A percentile compares a stretch with the other conserved stretches of the same genome.
These are phyloP conservation scores for Aspergillus sergii DNA, from an alignment of 2,329 filamentous ascomycete species.

Conservation along the genomic window DNA sequence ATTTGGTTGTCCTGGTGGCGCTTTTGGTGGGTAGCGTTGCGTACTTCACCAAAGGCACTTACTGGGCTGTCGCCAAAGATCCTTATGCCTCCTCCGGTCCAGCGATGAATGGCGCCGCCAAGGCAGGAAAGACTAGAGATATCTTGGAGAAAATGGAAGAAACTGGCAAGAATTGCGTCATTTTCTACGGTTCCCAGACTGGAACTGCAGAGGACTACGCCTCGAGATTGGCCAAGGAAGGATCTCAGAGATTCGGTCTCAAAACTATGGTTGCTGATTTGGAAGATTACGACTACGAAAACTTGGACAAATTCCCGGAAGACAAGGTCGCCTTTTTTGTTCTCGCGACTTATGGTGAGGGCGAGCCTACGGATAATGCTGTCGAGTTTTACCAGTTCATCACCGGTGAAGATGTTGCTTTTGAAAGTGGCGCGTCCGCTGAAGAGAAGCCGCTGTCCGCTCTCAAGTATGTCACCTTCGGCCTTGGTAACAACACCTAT, in stretches of 20 bases:
- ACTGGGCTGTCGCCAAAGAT: conserved; percentile 81
- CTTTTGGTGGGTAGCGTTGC: conserved; percentile 86
- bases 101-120: conserved; percentile 65
- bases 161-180: conserved; percentile 91
- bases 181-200: conserved; percentile 98
- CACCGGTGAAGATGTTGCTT: conserved; percentile 75
- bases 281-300: conserved; percentile 97
- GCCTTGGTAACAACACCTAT: conserved; percentile 98
- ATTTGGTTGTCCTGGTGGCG: conserved; percentile 84
- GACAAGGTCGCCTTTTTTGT: conserved; percentile 96
- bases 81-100: conserved; percentile 76
- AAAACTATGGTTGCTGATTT: conserved; percentile 98
- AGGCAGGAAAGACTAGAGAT: conserved; percentile 83
- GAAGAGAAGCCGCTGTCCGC: conserved; percentile 75
- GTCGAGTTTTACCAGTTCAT: conserved; percentile 99
- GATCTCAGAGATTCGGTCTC: conserved; percentile 90
- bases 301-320: conserved; percentile 81
- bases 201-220: conserved; percentile 98
- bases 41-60: conserved; percentile 96
- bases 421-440: conserved; percentile 66
- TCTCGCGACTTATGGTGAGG: conserved; percentile 95
- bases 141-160: conserved; percentile 97
- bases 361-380: conserved; percentile 97
- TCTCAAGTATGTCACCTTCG: conserved; percentile 92
- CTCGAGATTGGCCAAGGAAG: conserved; percentile 93